Base-by-base conservation (phyloP, 2,329 filamentous ascomycete species). In the Aspergillus phoenicis region DNA sequence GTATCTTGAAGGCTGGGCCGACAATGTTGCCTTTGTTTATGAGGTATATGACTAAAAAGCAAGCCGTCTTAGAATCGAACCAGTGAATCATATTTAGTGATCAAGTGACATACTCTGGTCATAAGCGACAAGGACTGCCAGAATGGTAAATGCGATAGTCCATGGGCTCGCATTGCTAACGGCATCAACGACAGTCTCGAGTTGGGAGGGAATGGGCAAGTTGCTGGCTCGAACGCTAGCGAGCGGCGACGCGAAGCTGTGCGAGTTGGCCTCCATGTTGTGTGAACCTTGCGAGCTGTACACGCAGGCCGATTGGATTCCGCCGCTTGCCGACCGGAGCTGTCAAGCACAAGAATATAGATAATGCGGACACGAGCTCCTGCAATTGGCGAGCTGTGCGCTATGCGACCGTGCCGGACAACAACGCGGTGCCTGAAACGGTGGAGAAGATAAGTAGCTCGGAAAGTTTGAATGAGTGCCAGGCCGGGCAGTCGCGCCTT, bases 1-100 rank as follows among this genome's bases (percentile, higher is more conserved):
- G 89, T 54, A 87, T 81, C 75, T 92, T 92, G 80, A 84, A 88
- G n/a, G 81, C 62, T 13, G 89, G 89, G 22, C 89, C 89, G 43
- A 82, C 87, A 67, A 92, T 91, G 20, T 84, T 83, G 53, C 89
- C 89, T 74, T 92, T 92, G 65, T 85, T 85, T 69, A 81, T 78
- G 64, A 90, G 80, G 73, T 92, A 92, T 75, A 83, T 86, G 65
- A 88, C 89, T 92, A 28, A n/a, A 24, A 49, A 15, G 24, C 26
- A 26, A 28, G 13, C 7, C 10, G 5, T 30, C 8, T 51, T 28
- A 51, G 47, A 17, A 17, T 8, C n/a, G 15, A 33, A 10, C 11
- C 4, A 17, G 10, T 49, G 22, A 15, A 8, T 17, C 13, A n/a
- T 26, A 11, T 13, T 33, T 5, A 8, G 4, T 15, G 13, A 7